These are phyloP conservation scores for Extremus antarcticus DNA, from an alignment of 495 filamentous ascomycete genomes.

Conservation along the genomic window DNA sequence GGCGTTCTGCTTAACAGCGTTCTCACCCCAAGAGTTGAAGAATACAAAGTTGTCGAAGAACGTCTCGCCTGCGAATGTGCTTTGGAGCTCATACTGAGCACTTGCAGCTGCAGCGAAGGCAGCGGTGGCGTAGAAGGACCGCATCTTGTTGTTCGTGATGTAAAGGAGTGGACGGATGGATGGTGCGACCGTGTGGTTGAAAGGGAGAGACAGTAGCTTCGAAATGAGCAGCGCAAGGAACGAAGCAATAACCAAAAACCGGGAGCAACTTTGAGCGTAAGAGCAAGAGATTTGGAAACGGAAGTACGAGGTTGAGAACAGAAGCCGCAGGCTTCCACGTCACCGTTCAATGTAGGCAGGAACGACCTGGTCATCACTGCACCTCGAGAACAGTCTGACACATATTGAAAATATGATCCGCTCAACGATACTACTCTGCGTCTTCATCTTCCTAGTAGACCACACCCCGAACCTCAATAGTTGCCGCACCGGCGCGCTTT, in stretches of 20 bases:
- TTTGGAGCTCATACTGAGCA: slow-evolving; percentile 1
- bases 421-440: no score
- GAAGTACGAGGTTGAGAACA: no score
- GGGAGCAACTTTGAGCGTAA: no score
- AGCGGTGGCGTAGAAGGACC: neutral
- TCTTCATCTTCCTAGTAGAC: no score
- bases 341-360: neutral
- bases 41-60: slow-evolving; percentile 28
- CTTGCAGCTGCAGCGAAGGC: neutral
- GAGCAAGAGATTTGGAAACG: neutral
- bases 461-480: no score
- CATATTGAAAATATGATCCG: no score
- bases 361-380: neutral
- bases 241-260: neutral
- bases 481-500: no score
- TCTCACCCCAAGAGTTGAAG: slow-evolving; percentile 11
- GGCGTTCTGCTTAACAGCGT: no score
- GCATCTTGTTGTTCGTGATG: no score
- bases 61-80: slow-evolving; percentile 1
- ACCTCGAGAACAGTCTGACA: neutral
- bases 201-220: no score
- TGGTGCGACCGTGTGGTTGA: neutral
- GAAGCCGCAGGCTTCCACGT: neutral
- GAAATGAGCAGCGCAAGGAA: no score
- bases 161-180: neutral